These are phyloP conservation scores for Delphinella strobiligena DNA, from an alignment of 2,329 filamentous ascomycete genomes.

Conservation along the genomic window DNA sequence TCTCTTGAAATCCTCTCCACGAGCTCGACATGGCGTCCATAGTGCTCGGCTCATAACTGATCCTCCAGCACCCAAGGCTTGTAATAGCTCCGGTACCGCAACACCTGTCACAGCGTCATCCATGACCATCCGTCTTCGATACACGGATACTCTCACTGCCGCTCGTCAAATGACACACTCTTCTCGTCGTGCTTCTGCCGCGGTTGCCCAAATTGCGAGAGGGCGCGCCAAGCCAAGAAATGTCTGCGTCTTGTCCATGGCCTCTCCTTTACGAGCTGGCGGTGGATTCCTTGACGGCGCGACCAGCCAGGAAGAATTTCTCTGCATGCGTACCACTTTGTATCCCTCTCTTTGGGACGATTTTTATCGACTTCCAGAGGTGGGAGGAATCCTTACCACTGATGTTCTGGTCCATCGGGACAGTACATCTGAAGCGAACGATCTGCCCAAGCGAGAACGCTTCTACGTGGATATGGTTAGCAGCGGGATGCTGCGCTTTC, in stretches of 20 bases:
- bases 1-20: constrained; percentile 40
- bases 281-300: constrained; percentile 50
- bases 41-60: constrained; percentile 37
- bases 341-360: constrained; percentile 45
- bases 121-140: constrained; percentile 34
- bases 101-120: constrained; percentile 2
- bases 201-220: constrained; percentile 1
- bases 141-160: constrained; percentile 42
- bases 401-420: constrained; percentile 49
- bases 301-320: constrained; percentile 48
- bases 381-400: constrained; percentile 43
- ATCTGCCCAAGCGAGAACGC: constrained; percentile 35
- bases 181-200: constrained; percentile 9
- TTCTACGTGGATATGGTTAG: constrained; percentile 49
- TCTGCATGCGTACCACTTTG: constrained; percentile 50
- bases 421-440: constrained; percentile 23
- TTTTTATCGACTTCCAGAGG: constrained; percentile 49
- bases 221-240: constrained; percentile 17
- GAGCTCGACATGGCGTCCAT: constrained; percentile 44
- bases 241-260: constrained; percentile 51
- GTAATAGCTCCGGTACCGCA: constrained; percentile 1
- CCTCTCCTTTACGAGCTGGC: constrained; percentile 48
- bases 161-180: constrained; percentile 28
- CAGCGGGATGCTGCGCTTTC: constrained; percentile 47
- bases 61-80: constrained; percentile 18